Conservation (phyloP, 257 asterid genomes). For the Ligustrum vulgare region DNA sequence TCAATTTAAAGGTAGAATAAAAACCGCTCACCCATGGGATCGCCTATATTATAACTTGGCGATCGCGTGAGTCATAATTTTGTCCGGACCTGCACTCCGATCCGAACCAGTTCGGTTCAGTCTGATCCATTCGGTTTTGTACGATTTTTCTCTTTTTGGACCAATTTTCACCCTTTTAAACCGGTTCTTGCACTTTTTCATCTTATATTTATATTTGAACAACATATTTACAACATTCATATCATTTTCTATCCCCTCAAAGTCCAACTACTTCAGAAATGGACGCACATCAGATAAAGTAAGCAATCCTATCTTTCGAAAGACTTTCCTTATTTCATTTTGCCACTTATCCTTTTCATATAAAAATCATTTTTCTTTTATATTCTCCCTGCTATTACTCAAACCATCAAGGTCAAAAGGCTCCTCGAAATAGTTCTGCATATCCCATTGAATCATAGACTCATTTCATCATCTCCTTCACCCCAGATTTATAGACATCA, state of each 20-base stretch:
- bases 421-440: constrained; percentile 20
- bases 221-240: too few species aligned
- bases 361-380: neutral
- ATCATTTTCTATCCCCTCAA: constrained; percentile 13
- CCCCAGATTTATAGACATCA: constrained; percentile 7
- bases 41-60: too few species aligned
- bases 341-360: constrained; percentile 14
- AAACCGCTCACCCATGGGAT: too few species aligned
- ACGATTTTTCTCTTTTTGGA: too few species aligned
- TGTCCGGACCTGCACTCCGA: too few species aligned
- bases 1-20: too few species aligned
- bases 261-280: constrained; percentile 16
- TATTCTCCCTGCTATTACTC: constrained; percentile 20
- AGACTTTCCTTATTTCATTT: constrained; percentile 13
- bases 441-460: neutral
- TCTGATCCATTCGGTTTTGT: too few species aligned
- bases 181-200: too few species aligned
- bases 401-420: constrained; percentile 18
- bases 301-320: neutral
- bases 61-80: too few species aligned
- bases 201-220: too few species aligned
- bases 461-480: neutral
- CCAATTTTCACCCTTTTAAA: too few species aligned
- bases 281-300: constrained; percentile 20
- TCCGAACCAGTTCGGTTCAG: too few species aligned